Base-by-base conservation (phyloP, 1,284 basidiomycete genomes). In the Peniophora sp. region DNA sequence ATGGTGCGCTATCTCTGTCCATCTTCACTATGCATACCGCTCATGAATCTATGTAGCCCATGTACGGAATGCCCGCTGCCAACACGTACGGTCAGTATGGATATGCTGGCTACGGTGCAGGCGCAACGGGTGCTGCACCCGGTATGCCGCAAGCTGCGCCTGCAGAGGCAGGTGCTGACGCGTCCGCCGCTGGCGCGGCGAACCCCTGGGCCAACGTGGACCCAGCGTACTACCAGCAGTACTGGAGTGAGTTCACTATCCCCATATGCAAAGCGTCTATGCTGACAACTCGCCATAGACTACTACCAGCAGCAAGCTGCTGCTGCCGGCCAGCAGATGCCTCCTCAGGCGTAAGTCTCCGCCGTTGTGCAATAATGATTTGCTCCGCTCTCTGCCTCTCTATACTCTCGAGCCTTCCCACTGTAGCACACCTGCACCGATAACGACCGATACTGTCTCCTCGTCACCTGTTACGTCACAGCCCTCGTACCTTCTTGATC, bases 31-130 rank as follows among this genome's bases (percentile, higher is more conserved):
- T 15, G 8, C 14, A 43, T 23, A 45, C 43, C n/a, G 37, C 37
- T n/a, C 8, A 41, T n/a, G 37, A 20, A 41, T n/a, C 15, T n/a
- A 50, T 53, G 15, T 56, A 89, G 84, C 84, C 85, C 36, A 87
- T 91, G 85, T 92, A 92, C 62, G 85, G 87, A 55, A 87, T 92
- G 78, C 88, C 88, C 5, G 86, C 89, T 62, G 83, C 88, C 17
- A 82, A 76, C 58, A 74, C 78, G 3, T 92, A 91, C 55, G 85
- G 82, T 41, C 86, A 89, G 61, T 91, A 91, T 58, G 83, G 83
- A 42, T 90, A 87, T 61, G 76, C 78, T 58, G 82, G 74, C 27
- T 90, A 89, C 59, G 73, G 76, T 36, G 83, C 81, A n/a, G 85
- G 84, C 71, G 80, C 84, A 48, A 79, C 74, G 42, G 71, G 75